phyloP scores from a whole-genome alignment of 2,329 filamentous ascomycete species.

The Colletotrichum theobromicola region DNA sequence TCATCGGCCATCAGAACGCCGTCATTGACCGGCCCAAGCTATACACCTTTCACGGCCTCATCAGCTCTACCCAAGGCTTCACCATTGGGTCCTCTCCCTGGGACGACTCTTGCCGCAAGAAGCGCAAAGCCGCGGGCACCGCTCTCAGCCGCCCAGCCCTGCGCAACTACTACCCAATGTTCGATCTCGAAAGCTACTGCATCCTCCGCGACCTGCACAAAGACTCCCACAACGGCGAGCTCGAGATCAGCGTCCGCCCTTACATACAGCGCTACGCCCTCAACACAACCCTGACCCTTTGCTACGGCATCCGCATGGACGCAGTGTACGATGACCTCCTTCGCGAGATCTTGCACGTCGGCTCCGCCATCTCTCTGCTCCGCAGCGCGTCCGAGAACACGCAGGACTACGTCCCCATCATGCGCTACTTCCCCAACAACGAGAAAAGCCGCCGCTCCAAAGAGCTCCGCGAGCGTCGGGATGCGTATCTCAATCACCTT shows the following conservation, averaged over 20 bases:
- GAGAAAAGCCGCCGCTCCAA: slow-evolving; percentile 66
- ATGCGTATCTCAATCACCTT: slow-evolving; percentile 70
- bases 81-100: neutral
- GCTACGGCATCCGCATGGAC: slow-evolving; percentile 79
- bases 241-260: neutral
- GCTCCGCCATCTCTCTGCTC: slow-evolving; percentile 77
- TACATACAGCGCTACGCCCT: slow-evolving; percentile 59
- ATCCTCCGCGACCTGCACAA: neutral
- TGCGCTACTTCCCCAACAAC: slow-evolving; percentile 62
- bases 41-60: neutral
- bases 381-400: slow-evolving; percentile 82
- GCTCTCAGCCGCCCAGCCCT: neutral
- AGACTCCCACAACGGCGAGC: neutral
- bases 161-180: neutral
- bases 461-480: slow-evolving; percentile 71
- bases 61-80: neutral
- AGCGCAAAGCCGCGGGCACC: neutral
- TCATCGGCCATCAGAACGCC: neutral
- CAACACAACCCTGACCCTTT: slow-evolving; percentile 78
- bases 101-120: neutral
- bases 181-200: neutral
- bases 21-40: neutral
- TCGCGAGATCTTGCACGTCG: slow-evolving; percentile 76
- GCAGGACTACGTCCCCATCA: slow-evolving; percentile 82
- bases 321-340: slow-evolving; percentile 72